Percentiles rank a stretch among this genome's conserved stretches.
Conservation (phyloP, 208 protist genomes). For the Angomonas ambiguus region DNA sequence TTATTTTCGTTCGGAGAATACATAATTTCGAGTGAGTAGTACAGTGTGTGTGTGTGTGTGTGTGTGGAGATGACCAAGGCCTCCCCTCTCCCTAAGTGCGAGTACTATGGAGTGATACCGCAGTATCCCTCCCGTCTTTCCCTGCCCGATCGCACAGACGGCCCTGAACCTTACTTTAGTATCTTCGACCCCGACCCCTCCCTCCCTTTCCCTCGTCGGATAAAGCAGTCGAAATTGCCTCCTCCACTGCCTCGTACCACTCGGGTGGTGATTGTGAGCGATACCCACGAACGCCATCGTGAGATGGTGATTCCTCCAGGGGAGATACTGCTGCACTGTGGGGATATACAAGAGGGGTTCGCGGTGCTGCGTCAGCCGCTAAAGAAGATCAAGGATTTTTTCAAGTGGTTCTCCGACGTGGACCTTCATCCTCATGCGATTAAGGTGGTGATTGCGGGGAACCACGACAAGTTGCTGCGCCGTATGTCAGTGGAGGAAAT, state of each 20-base stretch:
- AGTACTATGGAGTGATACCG: slow-evolving; percentile 42
- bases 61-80: neutral
- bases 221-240: slow-evolving; percentile 11
- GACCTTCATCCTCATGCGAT: slow-evolving; percentile 59
- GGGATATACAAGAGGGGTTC: slow-evolving; percentile 55
- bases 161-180: neutral
- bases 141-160: neutral
- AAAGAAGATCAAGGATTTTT: slow-evolving; percentile 42
- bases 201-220: neutral
- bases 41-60: too few species aligned
- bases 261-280: slow-evolving; percentile 65
- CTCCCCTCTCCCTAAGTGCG: slow-evolving; percentile 15
- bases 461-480: slow-evolving; percentile 61
- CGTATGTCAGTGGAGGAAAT: slow-evolving; percentile 22
- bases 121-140: slow-evolving; percentile 4
- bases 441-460: slow-evolving; percentile 85
- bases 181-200: neutral
- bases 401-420: slow-evolving; percentile 42
- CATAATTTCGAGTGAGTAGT: too few species aligned
- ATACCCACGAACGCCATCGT: slow-evolving; percentile 61
- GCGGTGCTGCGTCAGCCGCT: slow-evolving; percentile 14
- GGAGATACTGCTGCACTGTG: slow-evolving; percentile 66
- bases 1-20: too few species aligned
- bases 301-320: slow-evolving; percentile 45
- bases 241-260: slow-evolving; percentile 24